phyloP scores from a whole-genome alignment of 768 basidiomycete species.

The Tylopilus sp. region DNA sequence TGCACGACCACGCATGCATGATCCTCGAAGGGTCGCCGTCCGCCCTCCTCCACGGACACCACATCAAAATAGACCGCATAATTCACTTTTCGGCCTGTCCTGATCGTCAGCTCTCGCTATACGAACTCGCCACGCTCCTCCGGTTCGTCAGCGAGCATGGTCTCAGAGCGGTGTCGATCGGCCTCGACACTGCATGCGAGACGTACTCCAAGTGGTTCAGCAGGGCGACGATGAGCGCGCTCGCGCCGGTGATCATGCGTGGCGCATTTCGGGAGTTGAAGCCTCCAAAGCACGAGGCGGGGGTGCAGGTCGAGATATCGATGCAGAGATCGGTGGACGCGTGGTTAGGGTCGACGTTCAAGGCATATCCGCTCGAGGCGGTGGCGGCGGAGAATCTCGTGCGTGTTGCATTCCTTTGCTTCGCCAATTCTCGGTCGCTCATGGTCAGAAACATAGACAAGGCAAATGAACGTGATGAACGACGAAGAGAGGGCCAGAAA shows the following conservation, averaged over 20 bases:
- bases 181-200: constrained; percentile 9
- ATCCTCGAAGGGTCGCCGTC: constrained; percentile 4
- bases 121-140: constrained; percentile 10
- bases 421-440: background rate
- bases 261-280: background rate
- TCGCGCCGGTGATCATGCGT: background rate
- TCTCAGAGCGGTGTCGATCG: background rate
- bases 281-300: background rate
- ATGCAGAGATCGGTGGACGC: constrained; percentile 3
- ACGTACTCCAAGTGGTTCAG: constrained; percentile 13
- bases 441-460: background rate
- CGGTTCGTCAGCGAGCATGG: constrained; percentile 8
- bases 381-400: constrained; percentile 8
- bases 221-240: background rate
- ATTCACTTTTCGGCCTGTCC: background rate
- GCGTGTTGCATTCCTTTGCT: background rate
- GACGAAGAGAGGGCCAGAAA: background rate
- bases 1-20: constrained; percentile 15
- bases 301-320: background rate
- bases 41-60: constrained; percentile 2
- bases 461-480: background rate
- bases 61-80: constrained; percentile 1
- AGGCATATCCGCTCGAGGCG: constrained; percentile 2
- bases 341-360: constrained; percentile 9
- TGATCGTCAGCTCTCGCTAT: constrained; percentile 8